phyloP scores from a whole-genome alignment of 805 yeast genomes.

The Wickerhamiella bombiphila region DNA sequence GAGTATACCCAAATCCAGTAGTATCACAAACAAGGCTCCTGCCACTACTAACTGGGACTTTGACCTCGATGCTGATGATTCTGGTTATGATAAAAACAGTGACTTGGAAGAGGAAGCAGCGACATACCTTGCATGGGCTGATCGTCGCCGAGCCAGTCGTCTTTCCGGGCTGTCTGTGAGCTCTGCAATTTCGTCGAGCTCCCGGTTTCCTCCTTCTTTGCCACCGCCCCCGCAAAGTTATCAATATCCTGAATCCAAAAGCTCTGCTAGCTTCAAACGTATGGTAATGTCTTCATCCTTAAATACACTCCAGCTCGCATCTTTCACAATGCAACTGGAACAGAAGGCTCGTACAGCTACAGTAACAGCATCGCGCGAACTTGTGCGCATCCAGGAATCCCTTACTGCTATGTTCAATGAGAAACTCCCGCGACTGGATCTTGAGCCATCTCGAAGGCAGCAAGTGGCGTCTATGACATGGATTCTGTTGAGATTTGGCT shows the following conservation, averaged over 20 bases:
- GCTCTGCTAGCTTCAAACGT: constrained; percentile 11
- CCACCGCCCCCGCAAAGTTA: neutral
- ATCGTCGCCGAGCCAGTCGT: neutral
- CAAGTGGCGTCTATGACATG: constrained; percentile 9
- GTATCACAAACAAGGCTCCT: neutral
- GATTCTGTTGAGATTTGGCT: constrained; percentile 8
- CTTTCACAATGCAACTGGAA: constrained; percentile 21
- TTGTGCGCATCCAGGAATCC: constrained; percentile 9
- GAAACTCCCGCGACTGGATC: constrained; percentile 3
- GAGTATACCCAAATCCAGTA: neutral
- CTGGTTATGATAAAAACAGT: neutral
- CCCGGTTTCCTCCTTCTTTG: too few relatives aligned
- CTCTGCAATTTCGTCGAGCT: too few relatives aligned
- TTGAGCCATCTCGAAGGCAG: constrained; percentile 4
- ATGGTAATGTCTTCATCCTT: constrained; percentile 19
- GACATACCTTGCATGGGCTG: neutral
- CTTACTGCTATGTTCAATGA: constrained; percentile 12
- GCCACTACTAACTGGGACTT: neutral
- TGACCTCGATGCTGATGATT: neutral
- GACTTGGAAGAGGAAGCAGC: neutral
- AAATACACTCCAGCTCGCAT: constrained; percentile 22
- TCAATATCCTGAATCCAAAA: constrained; percentile 5
- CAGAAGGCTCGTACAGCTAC: constrained; percentile 10
- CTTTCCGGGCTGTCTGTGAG: neutral
- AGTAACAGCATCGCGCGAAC: constrained; percentile 2